A percentile compares a stretch with the other conserved stretches of the same genome.
These are phyloP conservation scores for Phytophthora kernoviae DNA, from an alignment of 352 stramenopile species.

Conservation along the genomic window DNA sequence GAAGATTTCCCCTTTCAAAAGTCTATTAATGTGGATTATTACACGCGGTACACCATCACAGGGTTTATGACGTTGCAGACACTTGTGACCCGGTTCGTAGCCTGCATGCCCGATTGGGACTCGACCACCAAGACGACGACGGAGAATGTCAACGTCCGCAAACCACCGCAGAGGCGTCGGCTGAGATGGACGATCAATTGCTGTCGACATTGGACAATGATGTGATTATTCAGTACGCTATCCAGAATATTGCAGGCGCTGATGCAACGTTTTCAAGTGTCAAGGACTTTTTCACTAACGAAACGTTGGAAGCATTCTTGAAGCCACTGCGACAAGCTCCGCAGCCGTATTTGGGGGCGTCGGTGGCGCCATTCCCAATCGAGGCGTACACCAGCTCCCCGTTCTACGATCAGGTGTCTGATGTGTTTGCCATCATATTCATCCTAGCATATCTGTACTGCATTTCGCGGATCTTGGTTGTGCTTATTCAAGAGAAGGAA, in stretches of 20 bases:
- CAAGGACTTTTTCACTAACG: constrained; percentile 25
- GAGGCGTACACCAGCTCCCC: constrained; percentile 55
- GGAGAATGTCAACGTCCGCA: constrained; percentile 36
- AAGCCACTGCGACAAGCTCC: constrained; percentile 60
- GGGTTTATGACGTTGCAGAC: constrained; percentile 48
- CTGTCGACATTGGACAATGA: constrained; percentile 50
- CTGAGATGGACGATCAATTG: constrained; percentile 37
- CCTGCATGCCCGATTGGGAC: constrained; percentile 42
- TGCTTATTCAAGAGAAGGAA: constrained; percentile 94
- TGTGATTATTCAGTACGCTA: constrained; percentile 37
- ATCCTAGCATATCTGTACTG: constrained; percentile 92
- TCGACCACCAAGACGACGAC: constrained; percentile 23
- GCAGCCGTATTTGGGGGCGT: constrained; percentile 53
- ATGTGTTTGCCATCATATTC: constrained; percentile 90
- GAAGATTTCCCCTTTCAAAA: constrained; percentile 28
- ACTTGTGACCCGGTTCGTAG: constrained; percentile 39
- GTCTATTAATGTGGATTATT: constrained; percentile 24
- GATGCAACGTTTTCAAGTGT: constrained; percentile 28
- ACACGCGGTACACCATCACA: constrained; percentile 24
- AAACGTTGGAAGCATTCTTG: constrained; percentile 44
- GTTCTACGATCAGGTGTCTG: constrained; percentile 76
- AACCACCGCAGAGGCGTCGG: constrained; percentile 30
- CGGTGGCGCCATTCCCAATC: constrained; percentile 62
- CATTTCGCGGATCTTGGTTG: constrained; percentile 83
- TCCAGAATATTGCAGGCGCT: constrained; percentile 24